These are phyloP conservation scores for Talaromyces funiculosus DNA, from an alignment of 2,329 filamentous ascomycete species.

Conservation along the genomic window DNA sequence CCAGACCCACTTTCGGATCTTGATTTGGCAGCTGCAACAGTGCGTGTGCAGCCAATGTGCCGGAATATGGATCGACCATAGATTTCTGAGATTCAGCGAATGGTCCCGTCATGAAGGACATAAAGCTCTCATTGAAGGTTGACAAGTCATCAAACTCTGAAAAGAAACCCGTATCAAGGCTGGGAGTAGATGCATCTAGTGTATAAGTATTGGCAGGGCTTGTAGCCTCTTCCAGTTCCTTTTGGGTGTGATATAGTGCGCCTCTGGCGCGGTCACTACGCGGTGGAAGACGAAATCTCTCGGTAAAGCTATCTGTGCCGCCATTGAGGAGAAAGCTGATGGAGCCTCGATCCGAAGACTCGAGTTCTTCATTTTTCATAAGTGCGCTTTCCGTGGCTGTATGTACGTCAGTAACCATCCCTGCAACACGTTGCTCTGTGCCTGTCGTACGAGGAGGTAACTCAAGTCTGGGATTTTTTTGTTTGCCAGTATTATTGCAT, in stretches of 20 bases:
- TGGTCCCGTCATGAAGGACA: slow-evolving; percentile 35
- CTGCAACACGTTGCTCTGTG: no score
- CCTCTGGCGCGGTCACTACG: slow-evolving; percentile 33
- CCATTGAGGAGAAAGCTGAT: slow-evolving; percentile 44
- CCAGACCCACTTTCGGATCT: slow-evolving; percentile 18
- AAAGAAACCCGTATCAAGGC: slow-evolving; percentile 18
- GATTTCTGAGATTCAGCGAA: slow-evolving; percentile 26
- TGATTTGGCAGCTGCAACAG: slow-evolving; percentile 17
- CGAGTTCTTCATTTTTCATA: slow-evolving; percentile 24
- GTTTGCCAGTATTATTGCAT: slow-evolving; percentile 33
- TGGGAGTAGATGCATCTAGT: slow-evolving; percentile 15
- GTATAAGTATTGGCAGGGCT: slow-evolving; percentile 18
- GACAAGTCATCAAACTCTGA: slow-evolving; percentile 21
- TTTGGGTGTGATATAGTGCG: slow-evolving; percentile 33
- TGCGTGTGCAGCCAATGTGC: slow-evolving; percentile 18
- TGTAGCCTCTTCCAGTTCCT: slow-evolving; percentile 21
- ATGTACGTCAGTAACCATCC: neutral
- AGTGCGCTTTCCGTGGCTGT: slow-evolving; percentile 17
- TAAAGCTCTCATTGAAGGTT: slow-evolving; percentile 33
- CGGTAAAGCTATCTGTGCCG: slow-evolving; percentile 43
- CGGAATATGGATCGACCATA: slow-evolving; percentile 19
- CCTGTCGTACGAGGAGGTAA: slow-evolving; percentile 19
- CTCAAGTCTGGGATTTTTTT: slow-evolving; percentile 14
- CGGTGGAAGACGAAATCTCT: slow-evolving; percentile 40
- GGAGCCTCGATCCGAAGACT: slow-evolving; percentile 39